phyloP scores from a whole-genome alignment of 2,329 filamentous ascomycete species.

The Ophiostoma ulmi region DNA sequence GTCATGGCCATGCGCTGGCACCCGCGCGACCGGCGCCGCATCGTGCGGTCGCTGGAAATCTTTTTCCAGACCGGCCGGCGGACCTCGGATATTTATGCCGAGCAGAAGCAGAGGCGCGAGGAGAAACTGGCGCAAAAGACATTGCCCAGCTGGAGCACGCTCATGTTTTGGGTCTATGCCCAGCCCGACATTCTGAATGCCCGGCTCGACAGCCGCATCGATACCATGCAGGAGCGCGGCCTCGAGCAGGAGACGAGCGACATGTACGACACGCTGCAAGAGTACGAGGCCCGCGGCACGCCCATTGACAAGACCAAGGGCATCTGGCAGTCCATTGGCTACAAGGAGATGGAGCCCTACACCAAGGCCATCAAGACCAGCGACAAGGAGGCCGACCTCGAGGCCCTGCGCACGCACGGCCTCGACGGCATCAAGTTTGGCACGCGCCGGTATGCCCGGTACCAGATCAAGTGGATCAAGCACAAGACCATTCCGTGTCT shows the following conservation, averaged over 20 bases:
- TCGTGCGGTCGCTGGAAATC: conserved; percentile 83
- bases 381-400: conserved; percentile 38
- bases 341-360: conserved; percentile 81
- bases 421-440: conserved; percentile 74
- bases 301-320: conserved; percentile 68
- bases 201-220: conserved; percentile 71
- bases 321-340: conserved; percentile 96
- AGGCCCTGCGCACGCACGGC: conserved; percentile 52
- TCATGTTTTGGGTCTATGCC: conserved; percentile 86
- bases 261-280: conserved; percentile 40
- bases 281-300: conserved; percentile 41
- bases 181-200: conserved; percentile 61
- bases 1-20: conserved; percentile 90
- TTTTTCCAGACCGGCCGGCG: conserved; percentile 74
- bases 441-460: conserved; percentile 81
- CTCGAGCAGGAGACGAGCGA: conserved; percentile 47
- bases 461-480: conserved; percentile 81
- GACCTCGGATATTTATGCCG: conserved; percentile 80
- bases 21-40: conserved; percentile 86
- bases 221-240: conserved; percentile 67
- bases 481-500: conserved; percentile 72
- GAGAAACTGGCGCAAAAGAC: conserved; percentile 25
- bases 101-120: conserved; percentile 52
- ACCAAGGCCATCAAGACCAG: conserved; percentile 35
- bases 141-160: conserved; percentile 44